Base-by-base conservation (phyloP, 495 filamentous ascomycete genomes). In the Corynascus novoguineensis region DNA sequence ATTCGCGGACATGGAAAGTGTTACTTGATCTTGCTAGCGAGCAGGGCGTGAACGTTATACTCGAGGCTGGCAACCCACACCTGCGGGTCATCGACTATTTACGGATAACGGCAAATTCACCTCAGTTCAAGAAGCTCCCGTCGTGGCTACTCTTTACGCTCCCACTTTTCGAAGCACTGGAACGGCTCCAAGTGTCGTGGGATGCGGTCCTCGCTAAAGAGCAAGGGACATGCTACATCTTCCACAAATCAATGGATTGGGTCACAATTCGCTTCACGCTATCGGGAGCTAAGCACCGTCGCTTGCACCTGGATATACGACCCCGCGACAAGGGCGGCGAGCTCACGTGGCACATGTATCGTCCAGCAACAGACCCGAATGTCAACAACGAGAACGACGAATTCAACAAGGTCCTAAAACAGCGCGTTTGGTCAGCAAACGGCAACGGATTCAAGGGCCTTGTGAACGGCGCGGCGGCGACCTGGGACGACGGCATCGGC, bases 61-160 rank as follows among this genome's bases (percentile, higher is more conserved):
- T 97, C 22, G 80, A 85, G 21, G 64, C 65, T 21, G 75, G 75
- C 14, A 95, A 90, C 59, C 92, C 92, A 0, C 91, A 96, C 66
- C 75, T 86, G 42, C 82, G 87, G 15, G 83, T 91, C 19, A 72
- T 81, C 34, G 82, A 87, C 51, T 72, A 80, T 28, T 74, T 97
- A 12, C 79, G 78, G 7, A 73, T 73, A 17, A 72, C 81, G 35
- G 70, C 93, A 49, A 91, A 91, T 66, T 72, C 68, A 12, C 53
- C 62, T 0, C 60, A 61, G 7, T 70, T 73, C 38, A 54, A 58
- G 15, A 57, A 55, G 9, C 53, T 79, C 0, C 75, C 75, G 12
- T 59, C 58, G 21, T 76, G 64, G 58, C 59, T 79, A 2, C 73
- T 73, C 5, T 66, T 72, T 24, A 92, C 89, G 0, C 75, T 93